Conservation (phyloP, 441 rosid genomes). For the Melastoma candidum region DNA sequence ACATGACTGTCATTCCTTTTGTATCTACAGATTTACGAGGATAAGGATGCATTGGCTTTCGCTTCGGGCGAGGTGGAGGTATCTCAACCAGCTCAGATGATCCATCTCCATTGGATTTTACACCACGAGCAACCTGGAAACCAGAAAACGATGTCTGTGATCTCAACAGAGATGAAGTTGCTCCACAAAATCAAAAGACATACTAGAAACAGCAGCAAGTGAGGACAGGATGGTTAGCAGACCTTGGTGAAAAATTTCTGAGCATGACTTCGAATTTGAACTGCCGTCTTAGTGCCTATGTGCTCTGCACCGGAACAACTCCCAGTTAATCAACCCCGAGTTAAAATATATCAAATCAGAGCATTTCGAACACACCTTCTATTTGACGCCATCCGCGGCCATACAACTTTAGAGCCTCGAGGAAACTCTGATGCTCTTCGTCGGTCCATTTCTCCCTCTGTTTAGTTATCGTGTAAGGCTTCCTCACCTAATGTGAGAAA, state of each 20-base stretch:
- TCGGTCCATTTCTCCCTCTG: constrained; percentile 90
- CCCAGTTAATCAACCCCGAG: no score
- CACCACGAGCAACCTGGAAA: constrained; percentile 4
- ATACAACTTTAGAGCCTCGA: constrained; percentile 70
- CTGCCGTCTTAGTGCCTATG: constrained; percentile 70
- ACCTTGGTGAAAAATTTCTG: constrained; percentile 96
- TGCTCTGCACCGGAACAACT: constrained; percentile 40
- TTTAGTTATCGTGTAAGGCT: constrained; percentile 73
- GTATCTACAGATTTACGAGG: constrained; percentile 54
- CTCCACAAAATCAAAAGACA: no score
- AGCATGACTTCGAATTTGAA: constrained; percentile 95
- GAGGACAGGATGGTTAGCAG: no score
- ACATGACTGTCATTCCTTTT: constrained; percentile 19
- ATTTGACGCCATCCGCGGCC: constrained; percentile 87
- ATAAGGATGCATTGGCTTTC: constrained; percentile 76
- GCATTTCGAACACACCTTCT: constrained; percentile 29
- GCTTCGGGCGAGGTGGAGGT: constrained; percentile 91
- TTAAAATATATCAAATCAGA: neutral
- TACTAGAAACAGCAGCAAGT: no score
- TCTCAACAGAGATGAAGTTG: no score
- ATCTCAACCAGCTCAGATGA: constrained; percentile 28
- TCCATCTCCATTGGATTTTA: no score
- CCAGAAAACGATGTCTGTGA: neutral
- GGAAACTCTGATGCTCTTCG: constrained; percentile 73
- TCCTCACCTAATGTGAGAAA: constrained; percentile 36